These are phyloP conservation scores for Choiromyces venosus DNA, from an alignment of 495 filamentous ascomycete genomes.

Conservation along the genomic window DNA sequence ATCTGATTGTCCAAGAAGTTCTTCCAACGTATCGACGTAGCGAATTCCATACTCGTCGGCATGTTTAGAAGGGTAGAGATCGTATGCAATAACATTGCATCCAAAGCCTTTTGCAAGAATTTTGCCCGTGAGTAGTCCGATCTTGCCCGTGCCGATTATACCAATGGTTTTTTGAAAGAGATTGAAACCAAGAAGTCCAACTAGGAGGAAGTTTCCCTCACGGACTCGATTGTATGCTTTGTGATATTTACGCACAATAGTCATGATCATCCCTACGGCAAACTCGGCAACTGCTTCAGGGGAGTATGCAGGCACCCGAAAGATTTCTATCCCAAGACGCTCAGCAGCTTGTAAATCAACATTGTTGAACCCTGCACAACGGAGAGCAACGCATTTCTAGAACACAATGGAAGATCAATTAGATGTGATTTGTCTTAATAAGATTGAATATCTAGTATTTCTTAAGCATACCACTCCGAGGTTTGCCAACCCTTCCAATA, in stretches of 20 bases:
- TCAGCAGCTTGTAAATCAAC: conserved; percentile 56
- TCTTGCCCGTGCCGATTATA: conserved; percentile 53
- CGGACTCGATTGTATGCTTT: conserved; percentile 66
- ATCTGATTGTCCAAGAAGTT: conserved; percentile 53
- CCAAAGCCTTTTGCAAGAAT: conserved; percentile 60
- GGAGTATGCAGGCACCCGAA: conserved; percentile 62
- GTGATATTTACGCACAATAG: conserved; percentile 65
- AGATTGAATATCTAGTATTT: not conserved
- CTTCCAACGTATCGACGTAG: conserved; percentile 51
- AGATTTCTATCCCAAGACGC: conserved; percentile 57
- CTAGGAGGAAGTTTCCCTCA: conserved; percentile 65
- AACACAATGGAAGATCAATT: not conserved
- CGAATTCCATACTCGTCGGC: conserved; percentile 52
- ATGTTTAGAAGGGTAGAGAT: conserved; percentile 49
- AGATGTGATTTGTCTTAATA: conserved; percentile 1
- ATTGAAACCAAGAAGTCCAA: conserved; percentile 58
- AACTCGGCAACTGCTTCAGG: conserved; percentile 71
- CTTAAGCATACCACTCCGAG: conserved; percentile 45
- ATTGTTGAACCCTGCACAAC: conserved; percentile 69
- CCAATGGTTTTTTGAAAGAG: conserved; percentile 59
- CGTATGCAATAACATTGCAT: conserved; percentile 56
- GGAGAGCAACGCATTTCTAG: conserved; percentile 47
- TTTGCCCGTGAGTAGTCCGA: conserved; percentile 50
- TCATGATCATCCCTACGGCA: conserved; percentile 61
- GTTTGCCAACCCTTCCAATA: conserved; percentile 50